Evolutionary conservation across 139 green algal genomes (phyloP), one percentile per base, ranked within the genome.

Genomic region (Mesostigma viride): DNA sequence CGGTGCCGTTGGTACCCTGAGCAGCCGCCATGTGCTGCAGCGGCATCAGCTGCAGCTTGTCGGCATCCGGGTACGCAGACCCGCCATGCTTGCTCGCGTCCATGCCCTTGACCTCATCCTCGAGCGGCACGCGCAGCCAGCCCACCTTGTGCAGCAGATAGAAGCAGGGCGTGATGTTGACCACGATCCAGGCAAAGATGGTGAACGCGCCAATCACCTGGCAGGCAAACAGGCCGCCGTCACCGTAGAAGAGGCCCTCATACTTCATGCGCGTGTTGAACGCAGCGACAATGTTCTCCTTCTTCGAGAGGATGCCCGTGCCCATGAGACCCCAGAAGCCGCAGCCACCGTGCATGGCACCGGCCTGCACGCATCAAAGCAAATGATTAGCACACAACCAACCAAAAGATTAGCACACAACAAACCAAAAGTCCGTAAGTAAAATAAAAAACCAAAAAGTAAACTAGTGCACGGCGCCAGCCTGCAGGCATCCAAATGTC

Each of bases 261-360:
- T 20, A 35, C 1, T 63, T 6, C 26, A 26, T 28, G 44, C 31
- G 28, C 44, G 33, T 26, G 40, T 71, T 72, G 33, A 62, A 53
- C 32, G 75, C 34, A 8, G 8, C 33, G 33, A 72, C 46, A n/a
- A n/a, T n/a, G 70, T 75, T 72, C 31, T 62, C 22, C 24, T 74
- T n/a, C 48, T 68, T 69, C 27, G 75, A 70, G n/a, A 81, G 62
- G 44, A 81, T 36, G 22, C 75, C 75, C 17, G 67, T 66, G 51
- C 24, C 56, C 56, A 81, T 31, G 56, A 76, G 34, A 48, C 73
- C 73, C 76, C 79, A 89, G 0, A 73, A 57, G 30, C 86, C 86
- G 70, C 68, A 79, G 36, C 79, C 64, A 58, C 81, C 85, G 72
- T 92, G 86, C 83, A 92, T 86, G 40, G 84, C 73, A 5, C 58